Percentiles rank a stretch among this genome's conserved stretches.
Conservation (phyloP, 345 rosid genomes). For the Pseudoturritis turrita region DNA sequence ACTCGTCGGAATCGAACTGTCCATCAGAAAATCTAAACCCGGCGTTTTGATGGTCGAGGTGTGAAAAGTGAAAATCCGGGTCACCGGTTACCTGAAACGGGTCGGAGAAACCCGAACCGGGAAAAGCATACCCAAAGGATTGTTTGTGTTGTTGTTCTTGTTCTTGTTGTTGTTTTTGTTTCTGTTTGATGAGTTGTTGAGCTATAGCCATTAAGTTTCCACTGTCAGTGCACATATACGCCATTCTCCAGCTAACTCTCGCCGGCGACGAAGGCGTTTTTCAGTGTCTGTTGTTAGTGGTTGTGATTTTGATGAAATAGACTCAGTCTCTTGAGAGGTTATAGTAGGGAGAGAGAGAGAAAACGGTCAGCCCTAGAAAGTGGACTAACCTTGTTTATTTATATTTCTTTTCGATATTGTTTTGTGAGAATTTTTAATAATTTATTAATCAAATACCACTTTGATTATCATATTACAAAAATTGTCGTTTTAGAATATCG, state of each 20-base stretch:
- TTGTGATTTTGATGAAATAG: conserved; percentile 7
- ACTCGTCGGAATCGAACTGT: conserved; percentile 83
- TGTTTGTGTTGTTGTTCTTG: conserved; percentile 42
- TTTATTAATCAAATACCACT: neutral
- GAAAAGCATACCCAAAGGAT: conserved; percentile 25
- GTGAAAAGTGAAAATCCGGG: conserved; percentile 52
- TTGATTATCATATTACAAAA: neutral
- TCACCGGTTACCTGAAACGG: conserved; percentile 58
- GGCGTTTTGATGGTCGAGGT: conserved; percentile 41
- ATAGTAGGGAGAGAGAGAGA: neutral
- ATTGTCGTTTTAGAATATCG: neutral
- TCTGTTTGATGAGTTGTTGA: conserved; percentile 86
- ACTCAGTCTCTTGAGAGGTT: neutral
- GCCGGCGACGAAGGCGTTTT: conserved; percentile 27
- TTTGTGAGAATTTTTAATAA: neutral
- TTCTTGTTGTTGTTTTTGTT: conserved; percentile 63
- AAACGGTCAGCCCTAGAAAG: conserved; percentile 14
- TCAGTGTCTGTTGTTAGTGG: no score
- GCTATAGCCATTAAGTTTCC: conserved; percentile 98
- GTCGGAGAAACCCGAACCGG: conserved; percentile 54
- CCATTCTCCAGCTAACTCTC: conserved; percentile 58
- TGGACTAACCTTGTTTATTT: conserved; percentile 1
- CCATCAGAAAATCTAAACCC: conserved; percentile 56
- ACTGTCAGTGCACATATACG: conserved; percentile 80
- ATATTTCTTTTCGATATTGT: conserved; percentile 25